Conservation (phyloP, 306 rosid species). For the Vigna radiata region DNA sequence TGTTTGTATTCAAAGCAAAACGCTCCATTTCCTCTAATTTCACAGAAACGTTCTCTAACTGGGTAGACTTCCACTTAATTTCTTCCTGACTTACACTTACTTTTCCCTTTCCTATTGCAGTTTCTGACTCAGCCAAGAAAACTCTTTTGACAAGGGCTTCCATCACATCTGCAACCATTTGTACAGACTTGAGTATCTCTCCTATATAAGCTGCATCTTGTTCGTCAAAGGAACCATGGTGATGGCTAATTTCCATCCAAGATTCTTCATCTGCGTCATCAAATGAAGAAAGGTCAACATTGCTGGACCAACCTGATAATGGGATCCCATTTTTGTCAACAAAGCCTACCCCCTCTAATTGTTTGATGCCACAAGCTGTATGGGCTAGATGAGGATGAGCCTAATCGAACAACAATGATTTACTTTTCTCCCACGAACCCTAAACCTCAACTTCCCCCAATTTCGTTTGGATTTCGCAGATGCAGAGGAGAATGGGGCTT, state of each 20-base stretch:
- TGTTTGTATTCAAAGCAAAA: slow-evolving; percentile 71
- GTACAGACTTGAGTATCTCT: slow-evolving; percentile 72
- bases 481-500: too few relatives aligned
- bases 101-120: slow-evolving; percentile 76
- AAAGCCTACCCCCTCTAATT: slow-evolving; percentile 73
- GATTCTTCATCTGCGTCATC: slow-evolving; percentile 66
- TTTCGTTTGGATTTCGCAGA: too few relatives aligned
- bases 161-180: slow-evolving; percentile 82
- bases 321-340: slow-evolving; percentile 81
- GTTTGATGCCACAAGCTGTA: slow-evolving; percentile 76
- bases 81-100: slow-evolving; percentile 73
- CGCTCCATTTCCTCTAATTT: slow-evolving; percentile 87
- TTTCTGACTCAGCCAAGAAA: slow-evolving; percentile 80
- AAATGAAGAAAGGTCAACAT: slow-evolving; percentile 70
- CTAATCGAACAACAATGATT: too few relatives aligned
- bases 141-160: slow-evolving; percentile 82
- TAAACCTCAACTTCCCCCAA: too few relatives aligned
- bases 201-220: slow-evolving; percentile 69
- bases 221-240: slow-evolving; percentile 63
- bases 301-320: slow-evolving; percentile 70
- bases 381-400: slow-evolving; percentile 67
- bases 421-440: too few relatives aligned
- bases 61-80: slow-evolving; percentile 69
- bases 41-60: slow-evolving; percentile 74
- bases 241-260: slow-evolving; percentile 53